Evolutionary conservation across 805 yeast genomes (phyloP).

Genomic region (Wickerhamiella parazyma): DNA sequence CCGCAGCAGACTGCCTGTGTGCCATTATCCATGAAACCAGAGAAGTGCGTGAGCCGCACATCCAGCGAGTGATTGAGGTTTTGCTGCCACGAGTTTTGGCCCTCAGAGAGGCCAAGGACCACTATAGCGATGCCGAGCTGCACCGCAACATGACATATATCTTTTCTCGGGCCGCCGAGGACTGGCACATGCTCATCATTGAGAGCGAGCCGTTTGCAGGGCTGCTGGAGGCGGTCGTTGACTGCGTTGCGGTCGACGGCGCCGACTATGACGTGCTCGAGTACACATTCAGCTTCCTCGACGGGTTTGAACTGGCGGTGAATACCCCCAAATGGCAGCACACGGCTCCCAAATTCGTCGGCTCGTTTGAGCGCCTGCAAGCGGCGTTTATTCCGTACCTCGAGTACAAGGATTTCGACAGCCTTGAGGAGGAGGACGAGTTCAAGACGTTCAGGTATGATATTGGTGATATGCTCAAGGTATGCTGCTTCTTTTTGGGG

Average conservation of each 20-base stretch:
- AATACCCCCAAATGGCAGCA: neutral
- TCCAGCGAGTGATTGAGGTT: slow-evolving; percentile 38
- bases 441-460: slow-evolving; percentile 90
- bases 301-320: slow-evolving; percentile 22
- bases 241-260: slow-evolving; percentile 57
- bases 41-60: slow-evolving; percentile 40
- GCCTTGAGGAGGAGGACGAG: slow-evolving; percentile 73
- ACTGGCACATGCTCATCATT: slow-evolving; percentile 84
- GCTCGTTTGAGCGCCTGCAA: slow-evolving; percentile 45
- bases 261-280: slow-evolving; percentile 73
- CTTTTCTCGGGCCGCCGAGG: slow-evolving; percentile 84
- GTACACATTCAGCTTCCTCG: slow-evolving; percentile 91
- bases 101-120: slow-evolving; percentile 10
- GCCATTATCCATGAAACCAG: slow-evolving; percentile 70
- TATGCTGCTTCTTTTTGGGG: slow-evolving; percentile 86
- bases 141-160: slow-evolving; percentile 32
- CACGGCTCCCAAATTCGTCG: slow-evolving; percentile 28
- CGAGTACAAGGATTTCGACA: slow-evolving; percentile 57
- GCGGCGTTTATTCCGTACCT: slow-evolving; percentile 41
- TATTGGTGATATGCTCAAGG: slow-evolving; percentile 95
- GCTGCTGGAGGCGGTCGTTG: slow-evolving; percentile 57
- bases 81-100: slow-evolving; percentile 56
- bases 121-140: slow-evolving; percentile 14
- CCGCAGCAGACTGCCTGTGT: slow-evolving; percentile 75
- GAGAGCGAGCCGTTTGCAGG: slow-evolving; percentile 50